Percentiles rank a stretch among this genome's conserved stretches.
Conservation (phyloP, 1,284 basidiomycete species). For the Apiotrichum siamense region DNA sequence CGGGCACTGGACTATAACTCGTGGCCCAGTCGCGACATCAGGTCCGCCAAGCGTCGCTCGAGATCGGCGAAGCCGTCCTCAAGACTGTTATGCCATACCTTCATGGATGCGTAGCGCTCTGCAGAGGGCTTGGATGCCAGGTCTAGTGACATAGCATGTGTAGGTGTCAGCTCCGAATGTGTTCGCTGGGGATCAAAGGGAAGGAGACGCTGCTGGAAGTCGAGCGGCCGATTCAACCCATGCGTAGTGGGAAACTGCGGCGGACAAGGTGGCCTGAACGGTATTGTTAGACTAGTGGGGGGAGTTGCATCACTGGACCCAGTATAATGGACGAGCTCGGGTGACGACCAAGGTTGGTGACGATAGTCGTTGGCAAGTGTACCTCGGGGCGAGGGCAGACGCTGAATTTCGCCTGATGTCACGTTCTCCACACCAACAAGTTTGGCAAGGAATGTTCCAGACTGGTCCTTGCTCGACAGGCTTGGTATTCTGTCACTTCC, state of each 20-base stretch:
- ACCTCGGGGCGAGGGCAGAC: too few relatives aligned
- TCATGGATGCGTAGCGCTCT: background rate
- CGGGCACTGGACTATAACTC: background rate
- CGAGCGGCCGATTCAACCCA: too few relatives aligned
- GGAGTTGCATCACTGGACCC: background rate
- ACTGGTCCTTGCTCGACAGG: background rate
- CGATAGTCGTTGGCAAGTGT: too few relatives aligned
- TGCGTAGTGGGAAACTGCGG: too few relatives aligned
- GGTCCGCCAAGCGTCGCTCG: slow-evolving; percentile 6
- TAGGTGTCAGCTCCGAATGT: too few relatives aligned
- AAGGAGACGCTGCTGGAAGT: too few relatives aligned
- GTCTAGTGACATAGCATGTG: too few relatives aligned
- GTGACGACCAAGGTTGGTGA: too few relatives aligned
- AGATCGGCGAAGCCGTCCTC: slow-evolving; percentile 6
- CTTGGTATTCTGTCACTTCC: background rate
- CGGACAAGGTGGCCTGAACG: too few relatives aligned
- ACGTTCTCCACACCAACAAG: slow-evolving; percentile 3
- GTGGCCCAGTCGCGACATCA: slow-evolving; percentile 1
- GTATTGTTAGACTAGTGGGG: background rate
- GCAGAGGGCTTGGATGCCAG: background rate
- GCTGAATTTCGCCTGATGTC: too few relatives aligned
- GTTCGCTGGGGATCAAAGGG: too few relatives aligned
- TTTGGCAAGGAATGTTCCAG: slow-evolving; percentile 12
- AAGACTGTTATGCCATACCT: slow-evolving; percentile 13
- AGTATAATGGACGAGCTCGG: too few relatives aligned